Conservation (phyloP, 2,329 filamentous ascomycete species). For the Diaporthe ampelina region DNA sequence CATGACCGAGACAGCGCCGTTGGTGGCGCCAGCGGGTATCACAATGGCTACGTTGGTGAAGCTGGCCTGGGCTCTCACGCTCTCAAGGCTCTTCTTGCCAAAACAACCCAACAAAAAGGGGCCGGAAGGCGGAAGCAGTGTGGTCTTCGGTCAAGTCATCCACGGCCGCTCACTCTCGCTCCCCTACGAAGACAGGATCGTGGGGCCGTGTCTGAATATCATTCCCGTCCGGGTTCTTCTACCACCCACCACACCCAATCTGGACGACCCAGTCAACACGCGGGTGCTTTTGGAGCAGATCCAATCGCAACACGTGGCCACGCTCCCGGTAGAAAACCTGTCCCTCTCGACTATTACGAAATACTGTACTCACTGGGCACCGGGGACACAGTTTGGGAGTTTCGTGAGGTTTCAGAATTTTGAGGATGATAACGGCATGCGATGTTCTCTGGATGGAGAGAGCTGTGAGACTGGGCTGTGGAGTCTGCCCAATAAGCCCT, state of each 20-base stretch:
- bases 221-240: not conserved
- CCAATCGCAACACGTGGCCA: not conserved
- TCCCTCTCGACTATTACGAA: not conserved
- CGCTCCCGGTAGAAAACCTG: not conserved
- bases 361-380: not conserved
- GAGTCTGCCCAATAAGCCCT: not conserved
- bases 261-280: not conserved
- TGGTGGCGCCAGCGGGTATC: not conserved
- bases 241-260: not conserved
- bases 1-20: not conserved
- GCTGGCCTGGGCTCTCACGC: not conserved
- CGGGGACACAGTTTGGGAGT: not conserved
- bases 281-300: not conserved
- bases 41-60: not conserved
- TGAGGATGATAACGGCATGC: not conserved
- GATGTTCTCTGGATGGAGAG: not conserved
- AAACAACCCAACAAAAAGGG: not conserved
- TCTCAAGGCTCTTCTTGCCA: not conserved
- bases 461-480: not conserved
- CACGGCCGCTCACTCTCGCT: not conserved
- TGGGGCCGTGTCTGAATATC: not conserved
- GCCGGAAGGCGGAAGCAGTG: not conserved
- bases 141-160: not conserved
- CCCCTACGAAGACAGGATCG: not conserved
- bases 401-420: not conserved